Evolutionary conservation across 2,329 filamentous ascomycete species (phyloP), one percentile per base, ranked within the genome.

Genomic region (Aspergillus pseudonomiae): DNA sequence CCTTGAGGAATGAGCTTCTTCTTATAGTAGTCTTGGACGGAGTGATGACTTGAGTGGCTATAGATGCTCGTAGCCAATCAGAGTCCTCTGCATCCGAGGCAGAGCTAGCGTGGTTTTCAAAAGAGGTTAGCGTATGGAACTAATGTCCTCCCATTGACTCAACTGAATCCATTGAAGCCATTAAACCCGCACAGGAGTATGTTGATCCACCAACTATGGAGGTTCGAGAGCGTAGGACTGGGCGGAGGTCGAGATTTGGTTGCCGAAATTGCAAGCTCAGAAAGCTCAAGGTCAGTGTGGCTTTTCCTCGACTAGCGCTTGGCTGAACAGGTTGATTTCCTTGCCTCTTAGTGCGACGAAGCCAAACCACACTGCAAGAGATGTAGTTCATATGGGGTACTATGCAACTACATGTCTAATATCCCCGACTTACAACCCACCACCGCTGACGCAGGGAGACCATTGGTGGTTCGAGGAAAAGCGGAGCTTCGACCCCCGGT

Each of bases 191-290:
- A 60, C 36, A 50, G 28, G 24, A 39, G 56, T 61, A 43, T 24
- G n/a, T 54, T 39, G 24, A 48, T 59, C 19, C 39, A n/a, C n/a
- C 12, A 1, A 26, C 11, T 26, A 48, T 46, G 19, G 52, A 66
- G 4, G 24, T 4, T 21, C 57, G 24, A 45, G 26, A 59, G 34
- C 21, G 41, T 24, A 65, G n/a, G 16, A 43, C 57, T 55, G 28
- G 0, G 43, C 68, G 73, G 36, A 78, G 81, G 62, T 84, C 82
- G 19, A 78, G 81, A 70, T 77, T 74, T 63, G 83, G 83, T 39
- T 85, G 83, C 59, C 78, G 80, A 12, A 85, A 84, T 67, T 85
- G 83, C 73, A 84, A 84, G 69, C 77, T 84, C 5, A 69, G 83
- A 63, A 83, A 83, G 66, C 64, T 85, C 60, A 85, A 84, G 76